A percentile compares a stretch with the other conserved stretches of the same genome.
These are phyloP conservation scores for Bipolaris cookei DNA, from an alignment of 2,329 filamentous ascomycete species.

Conservation along the genomic window DNA sequence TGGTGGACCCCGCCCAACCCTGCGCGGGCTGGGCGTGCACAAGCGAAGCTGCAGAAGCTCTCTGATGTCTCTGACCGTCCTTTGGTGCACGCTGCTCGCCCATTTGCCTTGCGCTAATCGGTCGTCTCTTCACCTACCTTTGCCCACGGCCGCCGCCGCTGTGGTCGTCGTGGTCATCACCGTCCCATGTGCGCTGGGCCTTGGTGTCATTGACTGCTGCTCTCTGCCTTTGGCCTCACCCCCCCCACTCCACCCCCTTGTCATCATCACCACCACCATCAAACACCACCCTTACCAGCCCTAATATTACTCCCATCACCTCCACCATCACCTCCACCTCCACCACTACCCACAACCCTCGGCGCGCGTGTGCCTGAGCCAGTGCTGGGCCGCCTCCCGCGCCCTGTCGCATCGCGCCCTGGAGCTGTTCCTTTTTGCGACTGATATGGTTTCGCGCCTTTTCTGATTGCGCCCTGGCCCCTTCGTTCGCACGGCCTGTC, in stretches of 20 bases:
- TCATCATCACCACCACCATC: background rate
- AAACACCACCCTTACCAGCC: background rate
- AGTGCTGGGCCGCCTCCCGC: constrained; percentile 13
- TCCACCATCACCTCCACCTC: background rate
- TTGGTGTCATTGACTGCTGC: background rate
- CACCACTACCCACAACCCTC: background rate
- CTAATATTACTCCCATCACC: background rate
- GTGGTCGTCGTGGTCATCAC: background rate
- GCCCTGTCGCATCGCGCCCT: constrained; percentile 15
- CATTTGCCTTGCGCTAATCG: constrained; percentile 25
- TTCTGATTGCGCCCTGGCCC: constrained; percentile 32
- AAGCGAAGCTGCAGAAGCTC: constrained; percentile 33
- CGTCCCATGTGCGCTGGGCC: background rate
- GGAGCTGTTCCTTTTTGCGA: constrained; percentile 20
- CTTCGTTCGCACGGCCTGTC: constrained; percentile 39
- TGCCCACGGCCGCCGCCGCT: background rate
- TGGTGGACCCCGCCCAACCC: constrained; percentile 24
- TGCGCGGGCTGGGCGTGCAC: constrained; percentile 35
- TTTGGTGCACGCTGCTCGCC: constrained; percentile 25
- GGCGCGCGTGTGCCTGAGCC: constrained; percentile 12
- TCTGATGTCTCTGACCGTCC: constrained; percentile 4
- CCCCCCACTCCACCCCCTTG: background rate
- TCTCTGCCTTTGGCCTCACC: constrained; percentile 1
- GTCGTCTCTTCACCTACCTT: constrained; percentile 22
- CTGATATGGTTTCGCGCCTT: constrained; percentile 26